phyloP scores from a whole-genome alignment of 495 filamentous ascomycete species.

The Trichodelitschia bisporula region DNA sequence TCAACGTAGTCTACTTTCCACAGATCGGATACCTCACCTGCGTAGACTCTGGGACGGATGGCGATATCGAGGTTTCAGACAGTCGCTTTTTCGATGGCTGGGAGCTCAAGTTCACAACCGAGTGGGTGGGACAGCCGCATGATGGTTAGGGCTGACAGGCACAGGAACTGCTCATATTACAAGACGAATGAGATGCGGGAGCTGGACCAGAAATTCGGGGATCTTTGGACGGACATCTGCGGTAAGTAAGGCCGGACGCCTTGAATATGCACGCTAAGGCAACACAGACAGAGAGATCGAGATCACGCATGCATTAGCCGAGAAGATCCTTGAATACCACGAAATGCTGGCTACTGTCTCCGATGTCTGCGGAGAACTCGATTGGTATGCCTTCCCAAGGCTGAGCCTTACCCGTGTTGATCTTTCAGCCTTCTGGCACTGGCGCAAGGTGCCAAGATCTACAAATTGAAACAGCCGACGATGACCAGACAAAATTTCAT shows the following conservation, averaged over 20 bases:
- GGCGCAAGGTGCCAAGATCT: conserved; percentile 49
- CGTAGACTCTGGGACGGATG: conserved; percentile 35
- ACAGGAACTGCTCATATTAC: conserved; percentile 43
- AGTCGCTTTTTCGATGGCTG: conserved; percentile 36
- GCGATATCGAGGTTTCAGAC: conserved; percentile 37
- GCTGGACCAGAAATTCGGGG: conserved; percentile 61
- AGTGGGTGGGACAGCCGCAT: conserved; percentile 8
- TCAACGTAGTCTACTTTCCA: conserved; percentile 73
- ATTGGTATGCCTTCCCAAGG: conserved; percentile 23
- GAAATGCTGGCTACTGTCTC: conserved; percentile 38
- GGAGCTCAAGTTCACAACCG: conserved; percentile 56
- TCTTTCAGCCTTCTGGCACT: conserved; percentile 63
- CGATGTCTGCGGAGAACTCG: conserved; percentile 64
- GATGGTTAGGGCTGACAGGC: neutral
- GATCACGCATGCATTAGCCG: conserved; percentile 55
- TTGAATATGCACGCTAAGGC: neutral
- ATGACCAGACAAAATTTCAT: conserved; percentile 53
- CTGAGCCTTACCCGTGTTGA: conserved; percentile 13
- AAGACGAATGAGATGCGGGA: conserved; percentile 70
- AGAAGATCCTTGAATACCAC: conserved; percentile 46
- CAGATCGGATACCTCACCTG: conserved; percentile 78
- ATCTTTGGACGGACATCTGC: conserved; percentile 61
- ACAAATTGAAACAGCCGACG: conserved; percentile 43
- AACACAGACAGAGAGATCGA: conserved; percentile 67
- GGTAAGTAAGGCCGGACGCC: conserved; percentile 26